Evolutionary conservation across 352 stramenopile species (phyloP).

Genomic region (Globisporangium solare): DNA sequence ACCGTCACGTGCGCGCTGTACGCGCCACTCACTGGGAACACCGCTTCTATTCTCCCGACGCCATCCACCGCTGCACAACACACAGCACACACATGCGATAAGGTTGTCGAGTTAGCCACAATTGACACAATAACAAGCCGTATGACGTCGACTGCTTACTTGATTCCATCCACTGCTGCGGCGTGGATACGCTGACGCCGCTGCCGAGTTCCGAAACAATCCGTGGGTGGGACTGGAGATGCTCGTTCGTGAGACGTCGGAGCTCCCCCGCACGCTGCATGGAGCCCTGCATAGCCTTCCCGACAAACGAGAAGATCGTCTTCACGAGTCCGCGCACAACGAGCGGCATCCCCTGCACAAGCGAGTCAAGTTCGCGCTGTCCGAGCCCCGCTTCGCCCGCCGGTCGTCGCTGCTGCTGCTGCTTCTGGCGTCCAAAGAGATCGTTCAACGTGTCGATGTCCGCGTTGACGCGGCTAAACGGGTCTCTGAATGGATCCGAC

Average conservation of each 20-base stretch:
- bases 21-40: conserved; percentile 49
- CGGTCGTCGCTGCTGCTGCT: neutral
- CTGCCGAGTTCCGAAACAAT: conserved; percentile 46
- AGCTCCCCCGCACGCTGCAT: conserved; percentile 61
- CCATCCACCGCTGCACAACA: conserved; percentile 55
- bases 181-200: conserved; percentile 42
- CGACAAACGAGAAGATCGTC: conserved; percentile 61
- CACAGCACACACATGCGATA: conserved; percentile 1
- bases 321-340: conserved; percentile 59
- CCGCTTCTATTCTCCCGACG: conserved; percentile 49
- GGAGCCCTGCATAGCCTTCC: conserved; percentile 52
- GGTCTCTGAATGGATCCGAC: conserved; percentile 22
- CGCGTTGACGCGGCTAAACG: conserved; percentile 38
- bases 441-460: conserved; percentile 45
- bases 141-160: conserved; percentile 30
- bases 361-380: conserved; percentile 41
- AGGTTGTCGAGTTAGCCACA: neutral
- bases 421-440: conserved; percentile 32
- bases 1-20: conserved; percentile 41
- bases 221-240: conserved; percentile 44
- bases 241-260: conserved; percentile 42
- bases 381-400: neutral
- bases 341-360: conserved; percentile 55
- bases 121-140: neutral
- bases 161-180: conserved; percentile 70